Evolutionary conservation across 2,329 filamentous ascomycete genomes (phyloP), one percentile per base, ranked within the genome.

Genomic region (Truncatella angustata): DNA sequence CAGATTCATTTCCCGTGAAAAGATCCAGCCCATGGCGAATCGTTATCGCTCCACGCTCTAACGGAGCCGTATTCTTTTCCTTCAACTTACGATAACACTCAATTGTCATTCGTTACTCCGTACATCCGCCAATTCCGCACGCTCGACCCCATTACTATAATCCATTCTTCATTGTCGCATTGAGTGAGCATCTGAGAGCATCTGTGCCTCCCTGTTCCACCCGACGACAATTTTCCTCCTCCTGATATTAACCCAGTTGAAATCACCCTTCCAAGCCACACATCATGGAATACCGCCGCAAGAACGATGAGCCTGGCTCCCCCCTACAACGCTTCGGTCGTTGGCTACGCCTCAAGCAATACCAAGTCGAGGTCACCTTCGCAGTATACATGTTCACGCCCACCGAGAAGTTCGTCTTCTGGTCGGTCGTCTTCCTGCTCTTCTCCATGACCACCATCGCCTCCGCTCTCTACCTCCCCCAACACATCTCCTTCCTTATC

Each of bases 321-420:
- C 16, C 49, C 44, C 63, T 79, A 61, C 73, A 77, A 58, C 69
- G 73, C 42, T 79, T 95, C 63, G 82, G 90, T 59, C 86, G 87
- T 70, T 97, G 92, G 91, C 80, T 97, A 60, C 86, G 91, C 72
- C 84, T 92, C 72, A 99, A 99, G 81, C 86, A 92, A 70, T 97
- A 97, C 78, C 94, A 97, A 78, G 91, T 97, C 69, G 94, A 99
- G 76, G 93, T 97, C 70, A 97, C 93, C 11, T 94, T 95, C 73
- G 88, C 89, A 55, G 82, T 97, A 23, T 97, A 99, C 80, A 97
- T 99, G 89, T 87, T 97, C 63, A 97, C 92, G 34, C 88, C 91
- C 1, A 91, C 88, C 49, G 94, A 99, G 78, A 96, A 96, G 72
- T 93, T 96, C 73, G 87, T 96, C 63, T 96, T 97, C 74, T 97